Conservation (phyloP, 202 grass and related monocot genomes). For the Schoenoplectus tabernaemontani region DNA sequence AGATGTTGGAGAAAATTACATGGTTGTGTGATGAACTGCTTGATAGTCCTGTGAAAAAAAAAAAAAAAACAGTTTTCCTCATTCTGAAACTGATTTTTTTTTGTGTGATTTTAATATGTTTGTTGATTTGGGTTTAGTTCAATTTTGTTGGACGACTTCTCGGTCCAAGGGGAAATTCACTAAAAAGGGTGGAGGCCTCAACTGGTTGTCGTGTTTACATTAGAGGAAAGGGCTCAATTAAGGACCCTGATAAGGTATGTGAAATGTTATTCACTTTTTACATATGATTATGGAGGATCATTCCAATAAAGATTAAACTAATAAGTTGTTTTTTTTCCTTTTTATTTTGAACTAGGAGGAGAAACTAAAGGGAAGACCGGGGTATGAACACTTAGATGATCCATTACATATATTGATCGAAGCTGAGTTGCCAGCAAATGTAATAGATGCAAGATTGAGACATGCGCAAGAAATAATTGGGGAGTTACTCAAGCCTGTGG, state of each 20-base stretch:
- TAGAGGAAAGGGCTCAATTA: conserved; percentile 95
- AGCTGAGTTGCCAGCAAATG: conserved; percentile 88
- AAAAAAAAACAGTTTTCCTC: not conserved
- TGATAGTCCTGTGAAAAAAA: conserved; percentile 32
- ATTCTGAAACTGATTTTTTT: not conserved
- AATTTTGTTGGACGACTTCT: conserved; percentile 96
- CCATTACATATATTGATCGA: conserved; percentile 94
- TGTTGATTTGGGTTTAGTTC: conserved; percentile 37
- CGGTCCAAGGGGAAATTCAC: conserved; percentile 94
- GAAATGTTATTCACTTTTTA: not conserved
- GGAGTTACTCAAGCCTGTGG: conserved; percentile 90
- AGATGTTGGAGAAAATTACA: conserved; percentile 38
- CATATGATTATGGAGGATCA: conserved; percentile 8
- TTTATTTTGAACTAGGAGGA: conserved; percentile 70
- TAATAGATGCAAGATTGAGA: conserved; percentile 66
- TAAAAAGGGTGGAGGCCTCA: conserved; percentile 93
- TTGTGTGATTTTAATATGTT: conserved; percentile 14
- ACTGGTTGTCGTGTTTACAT: conserved; percentile 98
- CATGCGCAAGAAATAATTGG: conserved; percentile 96
- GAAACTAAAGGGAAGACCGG: conserved; percentile 77
- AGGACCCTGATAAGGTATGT: conserved; percentile 83
- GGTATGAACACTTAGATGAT: conserved; percentile 92
- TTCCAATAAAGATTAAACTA: not conserved
- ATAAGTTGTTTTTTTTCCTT: conserved; percentile 12
- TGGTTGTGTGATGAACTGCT: conserved; percentile 10